Evolutionary conservation across 805 yeast species (phyloP).

Genomic region (Saccharomycopsis fermentans): DNA sequence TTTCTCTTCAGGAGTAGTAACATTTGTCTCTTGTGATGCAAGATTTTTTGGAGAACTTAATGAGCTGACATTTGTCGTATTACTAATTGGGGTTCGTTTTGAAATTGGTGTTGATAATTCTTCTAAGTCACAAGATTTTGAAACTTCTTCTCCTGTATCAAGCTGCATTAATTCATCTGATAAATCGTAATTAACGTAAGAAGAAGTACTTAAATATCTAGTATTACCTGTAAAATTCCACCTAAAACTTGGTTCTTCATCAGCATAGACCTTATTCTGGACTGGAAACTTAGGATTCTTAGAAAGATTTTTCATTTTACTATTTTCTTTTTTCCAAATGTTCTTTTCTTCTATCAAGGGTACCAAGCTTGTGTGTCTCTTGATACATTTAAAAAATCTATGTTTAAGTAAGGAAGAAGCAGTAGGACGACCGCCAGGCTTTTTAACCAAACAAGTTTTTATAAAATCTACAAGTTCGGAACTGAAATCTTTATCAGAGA

Average conservation of each 20-base stretch:
- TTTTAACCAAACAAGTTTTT: conserved; percentile 52
- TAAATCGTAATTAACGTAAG: conserved; percentile 2
- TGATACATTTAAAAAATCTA: conserved; percentile 36
- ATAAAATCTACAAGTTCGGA: conserved; percentile 44
- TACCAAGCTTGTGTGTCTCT: conserved; percentile 25
- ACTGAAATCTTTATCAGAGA: conserved; percentile 32
- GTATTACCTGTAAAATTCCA: conserved; percentile 9
- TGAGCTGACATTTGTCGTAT: background rate
- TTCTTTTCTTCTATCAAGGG: conserved; percentile 33
- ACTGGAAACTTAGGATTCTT: background rate
- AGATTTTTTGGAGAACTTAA: background rate
- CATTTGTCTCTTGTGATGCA: background rate
- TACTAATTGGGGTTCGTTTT: background rate
- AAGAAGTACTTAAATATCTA: background rate
- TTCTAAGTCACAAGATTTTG: background rate
- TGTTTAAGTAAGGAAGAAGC: conserved; percentile 46
- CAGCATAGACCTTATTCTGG: background rate
- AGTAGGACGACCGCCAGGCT: conserved; percentile 55
- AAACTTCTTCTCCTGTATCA: background rate
- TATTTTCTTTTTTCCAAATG: conserved; percentile 20
- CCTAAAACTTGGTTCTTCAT: background rate
- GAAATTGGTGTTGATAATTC: background rate
- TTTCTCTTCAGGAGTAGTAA: background rate
- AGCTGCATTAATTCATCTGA: conserved; percentile 3
- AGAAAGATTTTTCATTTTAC: background rate